Evolutionary conservation across 1,139 yeast genomes (phyloP).

Genomic region (Spathaspora sp.): DNA sequence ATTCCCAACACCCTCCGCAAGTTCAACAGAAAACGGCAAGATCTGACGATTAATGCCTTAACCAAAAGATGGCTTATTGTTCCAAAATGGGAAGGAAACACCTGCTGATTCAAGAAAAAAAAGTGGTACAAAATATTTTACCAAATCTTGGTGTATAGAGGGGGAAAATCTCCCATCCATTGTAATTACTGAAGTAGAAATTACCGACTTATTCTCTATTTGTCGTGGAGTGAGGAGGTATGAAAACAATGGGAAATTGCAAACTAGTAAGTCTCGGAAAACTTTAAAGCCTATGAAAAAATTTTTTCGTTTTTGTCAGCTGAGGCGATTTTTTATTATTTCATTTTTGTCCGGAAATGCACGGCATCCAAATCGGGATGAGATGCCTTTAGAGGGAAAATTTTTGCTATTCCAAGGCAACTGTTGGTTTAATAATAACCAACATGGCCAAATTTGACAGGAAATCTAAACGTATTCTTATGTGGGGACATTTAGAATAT

Average conservation of each 20-base stretch:
- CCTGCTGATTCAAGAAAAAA: not conserved
- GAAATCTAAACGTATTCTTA: not conserved
- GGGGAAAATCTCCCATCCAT: not conserved
- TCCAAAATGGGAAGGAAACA: too few relatives aligned
- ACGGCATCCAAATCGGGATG: constrained; percentile 4
- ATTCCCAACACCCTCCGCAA: too few relatives aligned
- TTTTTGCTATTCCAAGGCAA: not conserved
- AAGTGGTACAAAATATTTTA: not conserved
- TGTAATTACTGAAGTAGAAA: not conserved
- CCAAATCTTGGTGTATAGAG: not conserved
- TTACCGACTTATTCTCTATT: not conserved
- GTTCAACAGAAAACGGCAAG: too few relatives aligned
- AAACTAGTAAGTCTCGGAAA: not conserved
- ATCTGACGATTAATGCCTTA: too few relatives aligned
- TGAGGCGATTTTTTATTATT: not conserved
- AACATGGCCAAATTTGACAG: not conserved
- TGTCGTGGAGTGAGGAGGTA: not conserved
- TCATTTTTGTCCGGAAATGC: not conserved
- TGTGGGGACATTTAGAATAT: not conserved
- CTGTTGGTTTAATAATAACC: not conserved
- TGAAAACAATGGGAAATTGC: too few relatives aligned
- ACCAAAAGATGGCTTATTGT: too few relatives aligned
- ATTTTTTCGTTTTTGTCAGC: not conserved
- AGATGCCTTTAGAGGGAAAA: constrained; percentile 2
- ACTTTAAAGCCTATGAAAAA: not conserved